Evolutionary conservation across 192 early-diverging fungal genomes (phyloP), one percentile per base, ranked within the genome.

Genomic region (Coemansia sp.): DNA sequence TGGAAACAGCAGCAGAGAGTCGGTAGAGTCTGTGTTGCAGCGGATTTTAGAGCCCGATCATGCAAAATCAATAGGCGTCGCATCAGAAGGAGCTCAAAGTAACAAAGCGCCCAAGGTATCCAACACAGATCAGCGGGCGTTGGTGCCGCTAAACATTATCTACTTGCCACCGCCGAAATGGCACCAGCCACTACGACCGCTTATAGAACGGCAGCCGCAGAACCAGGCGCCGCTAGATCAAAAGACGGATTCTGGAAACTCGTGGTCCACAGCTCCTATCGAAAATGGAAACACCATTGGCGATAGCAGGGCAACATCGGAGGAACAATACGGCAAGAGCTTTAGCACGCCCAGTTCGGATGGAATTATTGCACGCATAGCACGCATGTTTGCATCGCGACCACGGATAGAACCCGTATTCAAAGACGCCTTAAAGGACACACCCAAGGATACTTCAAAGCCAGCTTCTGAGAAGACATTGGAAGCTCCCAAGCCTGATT

Each of bases 121-220:
- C 4, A 26, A 2, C 4, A 14, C 38, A 54, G 38, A 43, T 8
- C 51, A 45, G 19, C 62, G 18, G 18, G 76, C 76, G 0, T 61
- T 79, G 32, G 76, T 79, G 41, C 76, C 76, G 13, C 64, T 79
- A 24, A 79, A 60, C 35, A 45, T 79, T 19, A 79, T 79, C 0
- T 79, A 79, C 27, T 18, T 79, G 57, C 71, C 71, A 27, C 76
- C 76, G 26, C 76, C 76, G 3, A 20, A 59, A 20, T 79, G 76
- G 76, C 76, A 79, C 65, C 32, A 54, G 61, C 76, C 76, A 48
- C 45, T 73, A 19, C 26, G 41, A 26, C 62, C 55, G 8, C 19
- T 22, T 18, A 3, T 23, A 16, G 49, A 51, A 19, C 49, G 19
- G 19, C 49, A 7, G 20, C 49, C 6, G 49, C 49, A 51, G 16